A percentile compares a stretch with the other conserved stretches of the same genome.
Evolutionary conservation across 345 rosid genomes (phyloP).

Genomic region (Dovyalis caffra): DNA sequence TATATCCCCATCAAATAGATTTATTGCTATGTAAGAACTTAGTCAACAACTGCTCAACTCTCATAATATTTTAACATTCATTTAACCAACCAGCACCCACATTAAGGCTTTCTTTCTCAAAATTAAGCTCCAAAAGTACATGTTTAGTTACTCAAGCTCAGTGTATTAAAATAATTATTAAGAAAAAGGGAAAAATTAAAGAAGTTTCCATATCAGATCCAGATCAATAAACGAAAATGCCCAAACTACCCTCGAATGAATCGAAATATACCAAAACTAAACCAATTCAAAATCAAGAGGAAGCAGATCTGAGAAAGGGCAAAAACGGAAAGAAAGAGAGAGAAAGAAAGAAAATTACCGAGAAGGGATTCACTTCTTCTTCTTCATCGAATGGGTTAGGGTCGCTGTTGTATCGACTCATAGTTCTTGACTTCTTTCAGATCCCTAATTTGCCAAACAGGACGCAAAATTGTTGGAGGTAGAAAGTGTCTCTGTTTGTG

Average conservation of each 20-base stretch:
- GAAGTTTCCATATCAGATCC: not conserved
- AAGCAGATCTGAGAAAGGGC: slow-evolving; percentile 32
- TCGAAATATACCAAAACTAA: not conserved
- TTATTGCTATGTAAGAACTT: not conserved
- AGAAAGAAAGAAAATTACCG: slow-evolving; percentile 43
- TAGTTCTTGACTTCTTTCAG: slow-evolving; percentile 23
- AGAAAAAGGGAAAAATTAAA: not conserved
- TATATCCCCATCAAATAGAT: not conserved
- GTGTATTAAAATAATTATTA: not conserved
- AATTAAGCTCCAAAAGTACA: not conserved
- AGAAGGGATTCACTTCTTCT: slow-evolving; percentile 88
- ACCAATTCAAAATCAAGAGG: not conserved
- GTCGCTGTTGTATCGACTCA: slow-evolving; percentile 76
- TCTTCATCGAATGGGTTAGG: slow-evolving; percentile 96
- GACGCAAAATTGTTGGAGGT: not conserved
- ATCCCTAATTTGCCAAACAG: slow-evolving; percentile 26
- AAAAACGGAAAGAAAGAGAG: not conserved
- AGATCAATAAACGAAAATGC: not conserved
- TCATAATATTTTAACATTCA: not conserved
- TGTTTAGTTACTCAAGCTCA: not conserved
- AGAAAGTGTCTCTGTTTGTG: not conserved
- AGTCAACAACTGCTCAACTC: not conserved
- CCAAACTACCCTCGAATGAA: not conserved
- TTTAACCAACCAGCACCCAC: not conserved
- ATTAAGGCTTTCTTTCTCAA: not conserved